Evolutionary conservation across 2,329 filamentous ascomycete species (phyloP).

Genomic region (Fusarium robinianum): DNA sequence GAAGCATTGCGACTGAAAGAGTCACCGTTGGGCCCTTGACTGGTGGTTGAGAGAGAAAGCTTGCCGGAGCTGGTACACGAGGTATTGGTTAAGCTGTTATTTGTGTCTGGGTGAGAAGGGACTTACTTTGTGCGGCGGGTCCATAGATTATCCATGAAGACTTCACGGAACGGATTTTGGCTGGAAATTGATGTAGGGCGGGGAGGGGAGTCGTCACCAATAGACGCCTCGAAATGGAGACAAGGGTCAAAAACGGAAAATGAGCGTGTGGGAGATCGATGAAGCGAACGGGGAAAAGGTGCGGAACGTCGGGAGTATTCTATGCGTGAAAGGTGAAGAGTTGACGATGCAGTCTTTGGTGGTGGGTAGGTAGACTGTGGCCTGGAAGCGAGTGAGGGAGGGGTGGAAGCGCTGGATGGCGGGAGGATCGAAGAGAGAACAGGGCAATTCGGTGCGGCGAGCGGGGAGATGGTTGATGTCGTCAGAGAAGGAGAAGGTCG

Average conservation of each 20-base stretch:
- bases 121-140: conserved; percentile 82
- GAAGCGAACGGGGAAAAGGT: background rate
- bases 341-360: conserved; percentile 23
- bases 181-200: conserved; percentile 31
- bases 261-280: conserved; percentile 11
- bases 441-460: background rate
- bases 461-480: conserved; percentile 1
- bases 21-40: conserved; percentile 58
- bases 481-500: too few relatives aligned
- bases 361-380: too few relatives aligned
- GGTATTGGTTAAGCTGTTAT: conserved; percentile 19
- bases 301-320: conserved; percentile 1
- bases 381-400: conserved; percentile 6
- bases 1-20: conserved; percentile 64
- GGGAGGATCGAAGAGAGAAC: conserved; percentile 3
- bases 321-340: conserved; percentile 9
- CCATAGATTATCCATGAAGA: conserved; percentile 71
- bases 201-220: conserved; percentile 34
- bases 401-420: conserved; percentile 7
- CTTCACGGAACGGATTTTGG: conserved; percentile 35
- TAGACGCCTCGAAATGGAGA: conserved; percentile 23
- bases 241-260: conserved; percentile 8
- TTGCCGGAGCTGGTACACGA: conserved; percentile 70
- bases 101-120: conserved; percentile 1
- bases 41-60: conserved; percentile 82